Base-by-base conservation (phyloP, 2,329 filamentous ascomycete species). In the Hypoxylon sp. region DNA sequence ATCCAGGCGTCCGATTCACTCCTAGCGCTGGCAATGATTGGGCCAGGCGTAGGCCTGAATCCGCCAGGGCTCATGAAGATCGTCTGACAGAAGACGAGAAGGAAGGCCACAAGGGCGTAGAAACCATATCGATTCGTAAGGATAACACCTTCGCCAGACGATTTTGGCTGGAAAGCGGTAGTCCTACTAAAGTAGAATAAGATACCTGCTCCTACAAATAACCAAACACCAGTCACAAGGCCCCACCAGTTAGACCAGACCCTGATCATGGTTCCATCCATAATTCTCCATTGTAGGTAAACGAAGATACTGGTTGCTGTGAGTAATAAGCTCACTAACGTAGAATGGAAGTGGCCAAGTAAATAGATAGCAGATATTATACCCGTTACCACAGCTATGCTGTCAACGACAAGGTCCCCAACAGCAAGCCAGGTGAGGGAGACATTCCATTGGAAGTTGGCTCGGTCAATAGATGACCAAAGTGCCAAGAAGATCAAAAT, bases 1-100 rank as follows among this genome's bases (percentile, higher is more conserved):
- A 86, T 83, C 49, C 81, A 77, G 14, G 76, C 69, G 59, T 83
- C 80, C 11, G 85, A 84, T 72, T 83, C 78, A n/a, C 74, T 70
- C 52, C 84, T 80, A n/a, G 86, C 79, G 43, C 79, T 77, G 21
- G 80, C 75, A 60, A 87, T 83, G 3, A 84, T 82, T 63, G 84
- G 81, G 76, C 36, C 41, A 1, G 73, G 72, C 3, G 71, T 70
- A 51, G 66, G 49, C n/a, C 57, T 55, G 13, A 62, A 51, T 19
- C 51, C 57, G 5, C 65, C 48, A 3, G 70, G 49, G 34, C 51
- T 66, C 50, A 64, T 50, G 10, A 75, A 70, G 2, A 69, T 34
- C 1, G 70, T 69, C 62, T 74, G 67, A 5, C 60, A 64, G 48
- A 72, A 58, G 30, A 77, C 50, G 0, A 74, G 30, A 7, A 72